phyloP scores from a whole-genome alignment of 2,329 filamentous ascomycete genomes.

The Monosporascus sp. region DNA sequence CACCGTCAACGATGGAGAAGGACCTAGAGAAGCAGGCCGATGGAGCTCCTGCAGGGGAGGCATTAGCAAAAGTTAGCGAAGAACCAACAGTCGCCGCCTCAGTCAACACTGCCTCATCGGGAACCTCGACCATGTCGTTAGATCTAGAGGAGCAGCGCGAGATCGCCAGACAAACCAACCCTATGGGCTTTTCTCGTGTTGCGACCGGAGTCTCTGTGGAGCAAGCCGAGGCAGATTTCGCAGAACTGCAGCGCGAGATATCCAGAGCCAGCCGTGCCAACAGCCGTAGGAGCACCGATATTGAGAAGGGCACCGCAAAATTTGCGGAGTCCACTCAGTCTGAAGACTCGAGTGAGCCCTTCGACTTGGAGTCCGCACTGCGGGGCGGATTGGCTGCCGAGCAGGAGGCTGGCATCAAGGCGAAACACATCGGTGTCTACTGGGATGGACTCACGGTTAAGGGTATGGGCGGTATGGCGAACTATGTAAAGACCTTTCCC shows the following conservation, averaged over 20 bases:
- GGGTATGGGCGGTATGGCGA: conserved; percentile 68
- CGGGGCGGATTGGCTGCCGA: conserved; percentile 68
- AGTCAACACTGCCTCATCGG: conserved; percentile 15
- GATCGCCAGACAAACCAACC: conserved; percentile 38
- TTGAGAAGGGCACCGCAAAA: conserved; percentile 48
- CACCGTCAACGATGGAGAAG: neutral
- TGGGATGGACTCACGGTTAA: conserved; percentile 75
- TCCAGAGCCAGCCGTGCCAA: conserved; percentile 44
- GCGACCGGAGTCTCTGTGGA: conserved; percentile 55
- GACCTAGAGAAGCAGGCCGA: conserved; percentile 5
- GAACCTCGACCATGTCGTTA: conserved; percentile 9
- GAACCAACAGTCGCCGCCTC: conserved; percentile 3
- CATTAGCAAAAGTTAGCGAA: neutral
- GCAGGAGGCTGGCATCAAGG: conserved; percentile 69
- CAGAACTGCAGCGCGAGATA: conserved; percentile 59
- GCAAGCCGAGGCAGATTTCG: conserved; percentile 65
- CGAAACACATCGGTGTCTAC: conserved; percentile 73
- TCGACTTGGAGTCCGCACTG: conserved; percentile 71
- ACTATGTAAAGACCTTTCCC: conserved; percentile 70
- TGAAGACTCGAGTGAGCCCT: conserved; percentile 49
- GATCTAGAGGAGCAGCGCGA: conserved; percentile 34
- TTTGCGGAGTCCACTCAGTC: conserved; percentile 33
- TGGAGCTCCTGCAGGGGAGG: neutral
- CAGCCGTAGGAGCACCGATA: conserved; percentile 38
- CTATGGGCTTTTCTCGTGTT: conserved; percentile 38